Evolutionary conservation across 2,329 filamentous ascomycete species (phyloP).

Genomic region (Grosmannia serpens): DNA sequence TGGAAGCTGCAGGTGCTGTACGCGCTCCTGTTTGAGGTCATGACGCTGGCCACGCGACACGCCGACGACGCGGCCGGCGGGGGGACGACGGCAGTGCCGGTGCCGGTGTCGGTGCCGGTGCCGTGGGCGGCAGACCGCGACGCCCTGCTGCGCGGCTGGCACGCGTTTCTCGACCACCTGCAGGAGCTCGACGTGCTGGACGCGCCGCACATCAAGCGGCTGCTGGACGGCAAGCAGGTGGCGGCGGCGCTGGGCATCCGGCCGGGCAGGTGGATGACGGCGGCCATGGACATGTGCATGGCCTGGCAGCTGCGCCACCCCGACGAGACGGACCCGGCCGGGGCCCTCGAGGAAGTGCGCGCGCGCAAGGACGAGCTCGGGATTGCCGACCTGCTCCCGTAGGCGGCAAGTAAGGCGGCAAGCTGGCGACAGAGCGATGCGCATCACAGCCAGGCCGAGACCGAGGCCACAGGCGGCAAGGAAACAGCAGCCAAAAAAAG

Average conservation of each 20-base stretch:
- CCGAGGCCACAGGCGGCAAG: neutral
- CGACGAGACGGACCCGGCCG: constrained; percentile 42
- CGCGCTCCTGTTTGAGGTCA: constrained; percentile 53
- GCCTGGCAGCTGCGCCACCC: constrained; percentile 85
- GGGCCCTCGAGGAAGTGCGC: constrained; percentile 49
- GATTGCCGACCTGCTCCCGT: constrained; percentile 20
- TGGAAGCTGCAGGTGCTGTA: constrained; percentile 65
- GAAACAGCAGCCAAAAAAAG: neutral
- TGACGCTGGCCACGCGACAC: constrained; percentile 13
- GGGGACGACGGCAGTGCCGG: neutral
- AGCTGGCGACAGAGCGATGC: neutral
- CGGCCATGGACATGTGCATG: constrained; percentile 67
- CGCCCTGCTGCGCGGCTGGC: constrained; percentile 38
- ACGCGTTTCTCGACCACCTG: constrained; percentile 43
- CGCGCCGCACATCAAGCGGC: constrained; percentile 44
- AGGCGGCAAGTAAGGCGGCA: neutral
- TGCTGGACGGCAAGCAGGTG: constrained; percentile 67
- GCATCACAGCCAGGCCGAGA: no score
- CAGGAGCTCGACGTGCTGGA: constrained; percentile 43
- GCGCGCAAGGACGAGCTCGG: constrained; percentile 39
- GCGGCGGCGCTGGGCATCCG: constrained; percentile 55
- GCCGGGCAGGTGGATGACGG: constrained; percentile 74
- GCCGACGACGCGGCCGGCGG: neutral
- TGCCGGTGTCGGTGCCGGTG: no score
- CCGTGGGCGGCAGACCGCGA: constrained; percentile 18